Conservation (phyloP, 2,329 filamentous ascomycete genomes). For the Verticillium isaacii region DNA sequence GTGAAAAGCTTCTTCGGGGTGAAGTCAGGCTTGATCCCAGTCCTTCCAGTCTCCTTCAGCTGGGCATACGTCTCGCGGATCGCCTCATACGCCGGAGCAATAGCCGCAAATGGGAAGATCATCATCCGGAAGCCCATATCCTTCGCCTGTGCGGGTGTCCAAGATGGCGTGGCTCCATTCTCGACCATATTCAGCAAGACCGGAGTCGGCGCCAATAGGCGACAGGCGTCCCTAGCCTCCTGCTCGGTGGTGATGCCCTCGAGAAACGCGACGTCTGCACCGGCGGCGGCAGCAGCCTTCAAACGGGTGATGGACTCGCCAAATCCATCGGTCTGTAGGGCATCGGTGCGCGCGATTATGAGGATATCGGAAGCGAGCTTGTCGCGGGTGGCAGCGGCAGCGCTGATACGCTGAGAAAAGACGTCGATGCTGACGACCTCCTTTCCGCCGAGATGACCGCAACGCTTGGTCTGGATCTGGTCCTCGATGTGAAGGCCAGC, state of each 20-base stretch:
- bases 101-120: conserved; percentile 48
- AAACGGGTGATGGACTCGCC: conserved; percentile 49
- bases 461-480: conserved; percentile 60
- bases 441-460: conserved; percentile 60
- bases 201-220: conserved; percentile 41
- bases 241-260: conserved; percentile 51
- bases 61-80: conserved; percentile 30
- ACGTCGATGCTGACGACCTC: conserved; percentile 47
- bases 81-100: conserved; percentile 41
- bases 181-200: conserved; percentile 55
- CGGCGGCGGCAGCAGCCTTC: conserved; percentile 42
- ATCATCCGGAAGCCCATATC: conserved; percentile 54
- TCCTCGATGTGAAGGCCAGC: conserved; percentile 60
- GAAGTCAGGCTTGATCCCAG: conserved; percentile 34
- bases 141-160: conserved; percentile 45
- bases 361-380: conserved; percentile 51
- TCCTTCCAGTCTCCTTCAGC: conserved; percentile 30
- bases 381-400: conserved; percentile 45
- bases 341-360: conserved; percentile 61
- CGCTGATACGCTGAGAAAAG: conserved; percentile 52
- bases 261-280: conserved; percentile 56
- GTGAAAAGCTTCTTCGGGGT: conserved; percentile 45
- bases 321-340: conserved; percentile 51
- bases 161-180: conserved; percentile 49
- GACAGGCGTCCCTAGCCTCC: conserved; percentile 40